Conservation (phyloP, 208 protist species). For the Acanthamoeba castellanii region DNA sequence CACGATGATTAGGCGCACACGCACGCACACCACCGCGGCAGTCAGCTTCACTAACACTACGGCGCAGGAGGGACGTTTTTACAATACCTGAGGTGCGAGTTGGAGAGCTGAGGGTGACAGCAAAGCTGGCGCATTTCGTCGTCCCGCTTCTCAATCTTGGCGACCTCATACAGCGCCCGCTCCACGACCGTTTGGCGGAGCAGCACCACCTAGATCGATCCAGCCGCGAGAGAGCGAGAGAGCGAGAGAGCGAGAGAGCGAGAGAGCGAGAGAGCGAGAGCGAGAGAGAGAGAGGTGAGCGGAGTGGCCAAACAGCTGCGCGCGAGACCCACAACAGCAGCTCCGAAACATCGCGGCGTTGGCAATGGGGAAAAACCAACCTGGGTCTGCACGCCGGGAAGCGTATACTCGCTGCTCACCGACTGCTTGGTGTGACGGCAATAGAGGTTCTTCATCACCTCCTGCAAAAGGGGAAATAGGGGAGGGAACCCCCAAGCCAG, state of each 20-base stretch:
- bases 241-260: background rate
- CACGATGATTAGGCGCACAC: background rate
- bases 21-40: no score
- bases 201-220: constrained; percentile 44
- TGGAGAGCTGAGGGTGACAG: constrained; percentile 40
- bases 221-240: background rate
- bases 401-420: constrained; percentile 67
- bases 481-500: no score
- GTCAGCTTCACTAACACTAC: no score
- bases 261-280: no score
- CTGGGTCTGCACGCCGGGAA: constrained; percentile 24
- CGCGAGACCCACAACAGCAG: no score
- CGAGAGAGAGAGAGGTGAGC: no score
- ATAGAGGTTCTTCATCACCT: constrained; percentile 64
- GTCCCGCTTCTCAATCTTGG: constrained; percentile 51
- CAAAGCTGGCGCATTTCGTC: constrained; percentile 67
- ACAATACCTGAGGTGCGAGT: background rate
- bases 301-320: no score
- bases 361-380: no score
- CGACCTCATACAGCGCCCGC: constrained; percentile 42
- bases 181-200: constrained; percentile 42
- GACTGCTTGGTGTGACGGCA: constrained; percentile 57
- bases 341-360: no score
- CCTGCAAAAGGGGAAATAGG: background rate
- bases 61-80: no score